These are phyloP conservation scores for Trichosporon inkin DNA, from an alignment of 1,284 basidiomycete genomes.

Conservation along the genomic window DNA sequence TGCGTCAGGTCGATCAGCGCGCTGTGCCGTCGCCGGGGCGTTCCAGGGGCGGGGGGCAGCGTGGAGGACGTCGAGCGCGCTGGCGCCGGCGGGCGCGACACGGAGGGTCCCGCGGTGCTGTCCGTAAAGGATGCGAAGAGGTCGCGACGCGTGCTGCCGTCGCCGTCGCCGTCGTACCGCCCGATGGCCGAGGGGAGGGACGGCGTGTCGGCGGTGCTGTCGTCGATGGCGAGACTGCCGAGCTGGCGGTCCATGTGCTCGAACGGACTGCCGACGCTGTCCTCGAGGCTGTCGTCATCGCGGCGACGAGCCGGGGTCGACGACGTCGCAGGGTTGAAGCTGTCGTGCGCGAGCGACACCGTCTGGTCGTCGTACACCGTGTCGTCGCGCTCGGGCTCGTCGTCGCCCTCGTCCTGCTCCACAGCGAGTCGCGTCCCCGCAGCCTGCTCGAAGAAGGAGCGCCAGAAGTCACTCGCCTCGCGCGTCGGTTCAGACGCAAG, in stretches of 20 bases:
- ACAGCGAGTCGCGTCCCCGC: conserved; percentile 14
- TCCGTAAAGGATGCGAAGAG: background rate
- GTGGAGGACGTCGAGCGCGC: background rate
- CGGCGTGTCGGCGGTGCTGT: conserved; percentile 38
- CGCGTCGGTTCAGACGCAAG: conserved; percentile 79
- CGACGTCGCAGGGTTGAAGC: conserved; percentile 23
- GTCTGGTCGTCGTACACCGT: conserved; percentile 38
- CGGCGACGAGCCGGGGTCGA: conserved; percentile 40
- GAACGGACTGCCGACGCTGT: conserved; percentile 69
- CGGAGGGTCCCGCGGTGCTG: background rate
- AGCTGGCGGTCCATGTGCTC: conserved; percentile 66
- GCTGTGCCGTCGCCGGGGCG: background rate
- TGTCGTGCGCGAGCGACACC: conserved; percentile 26
- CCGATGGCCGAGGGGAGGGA: conserved; percentile 29
- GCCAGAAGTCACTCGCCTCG: conserved; percentile 93
- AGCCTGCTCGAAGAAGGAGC: conserved; percentile 74
- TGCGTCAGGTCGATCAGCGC: conserved; percentile 58
- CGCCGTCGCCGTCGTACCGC: conserved; percentile 2
- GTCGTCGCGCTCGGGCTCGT: conserved; percentile 3
- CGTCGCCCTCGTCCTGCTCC: conserved; percentile 13
- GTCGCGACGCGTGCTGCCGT: conserved; percentile 8
- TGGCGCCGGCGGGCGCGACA: background rate
- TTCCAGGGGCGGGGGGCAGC: background rate
- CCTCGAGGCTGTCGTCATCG: conserved; percentile 57
- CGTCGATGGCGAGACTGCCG: conserved; percentile 44